Base-by-base conservation (phyloP, 345 rosid genomes). In the Laguncularia racemosa region DNA sequence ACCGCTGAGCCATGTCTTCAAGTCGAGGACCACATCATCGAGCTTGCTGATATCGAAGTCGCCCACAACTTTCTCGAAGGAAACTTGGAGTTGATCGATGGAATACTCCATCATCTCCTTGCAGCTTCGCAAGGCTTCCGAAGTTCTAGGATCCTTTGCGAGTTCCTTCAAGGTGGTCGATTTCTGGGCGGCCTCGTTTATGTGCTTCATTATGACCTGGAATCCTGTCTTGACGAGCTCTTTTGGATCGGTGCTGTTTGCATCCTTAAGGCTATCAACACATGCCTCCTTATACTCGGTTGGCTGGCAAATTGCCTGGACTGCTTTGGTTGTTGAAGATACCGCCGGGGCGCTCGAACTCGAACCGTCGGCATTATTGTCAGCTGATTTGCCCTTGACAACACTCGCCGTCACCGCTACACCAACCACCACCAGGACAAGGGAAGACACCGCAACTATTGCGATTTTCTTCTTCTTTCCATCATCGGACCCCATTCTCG, bases 391-490 rank as follows among this genome's bases (percentile, higher is more conserved):
- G 47, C 45, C 46, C 53, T 17, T 26, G 13, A 28, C 58, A 21
- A 75, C 53, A 11, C 88, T 75, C 2, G 79, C 58, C 0, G 84
- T 62, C 14, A 82, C 85, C 0, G 85, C 89, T 1, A 78, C 61
- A 60, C 80, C 83, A 80, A 78, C 68, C 6, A 81, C 67, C 13
- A 69, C 71, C 13, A 73, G 57, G 16, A 53, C 0, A 26, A 50
- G 20, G 40, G 40, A 33, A 33, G 40, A 33, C 9, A 33, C 40
- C 40, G 11, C 40, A 6, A 33, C 10, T 7, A 33, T 33, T 33
- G 40, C 40, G 40, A 33, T 10, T 33, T 33, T 33, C 40, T 9
- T 33, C 40, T 33, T 33, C 40, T 9, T 33, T 9, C 40, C 40
- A 7, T 33, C 40, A 9, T 33, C 40, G 40, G 40, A 2, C 9